These are phyloP conservation scores for Diaporthe amygdali DNA, from an alignment of 2,329 filamentous ascomycete species.

Conservation along the genomic window DNA sequence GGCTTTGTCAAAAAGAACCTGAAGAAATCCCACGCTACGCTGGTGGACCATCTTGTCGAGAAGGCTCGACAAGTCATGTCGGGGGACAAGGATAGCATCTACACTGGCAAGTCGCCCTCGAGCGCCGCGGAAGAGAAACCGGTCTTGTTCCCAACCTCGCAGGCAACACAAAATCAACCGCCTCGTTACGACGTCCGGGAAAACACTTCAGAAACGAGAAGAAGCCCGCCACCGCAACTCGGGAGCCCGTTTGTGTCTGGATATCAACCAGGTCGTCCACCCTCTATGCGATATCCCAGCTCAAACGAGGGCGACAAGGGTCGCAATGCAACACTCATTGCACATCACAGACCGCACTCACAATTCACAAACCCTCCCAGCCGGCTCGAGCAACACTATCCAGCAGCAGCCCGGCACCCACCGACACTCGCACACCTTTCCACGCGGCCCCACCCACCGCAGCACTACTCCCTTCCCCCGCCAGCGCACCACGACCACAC, in stretches of 20 bases:
- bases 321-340: background rate
- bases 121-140: background rate
- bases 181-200: background rate
- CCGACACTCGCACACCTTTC: background rate
- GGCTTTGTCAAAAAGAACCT: conserved; percentile 83
- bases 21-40: conserved; percentile 72
- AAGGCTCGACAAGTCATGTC: conserved; percentile 48
- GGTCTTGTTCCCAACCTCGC: background rate
- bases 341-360: conserved; percentile 3
- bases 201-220: conserved; percentile 9
- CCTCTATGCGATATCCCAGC: background rate
- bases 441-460: background rate
- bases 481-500: background rate
- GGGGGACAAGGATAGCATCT: background rate
- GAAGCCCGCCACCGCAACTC: conserved; percentile 28
- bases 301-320: background rate
- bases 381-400: background rate
- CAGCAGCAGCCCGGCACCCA: background rate
- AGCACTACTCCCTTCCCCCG: background rate
- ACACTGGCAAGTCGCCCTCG: background rate
- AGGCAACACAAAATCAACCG: background rate
- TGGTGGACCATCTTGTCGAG: conserved; percentile 69
- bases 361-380: background rate
- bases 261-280: background rate
- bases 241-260: conserved; percentile 12